Evolutionary conservation across 2,329 filamentous ascomycete genomes (phyloP), one percentile per base, ranked within the genome.

Genomic region (Aspergillus terreus): DNA sequence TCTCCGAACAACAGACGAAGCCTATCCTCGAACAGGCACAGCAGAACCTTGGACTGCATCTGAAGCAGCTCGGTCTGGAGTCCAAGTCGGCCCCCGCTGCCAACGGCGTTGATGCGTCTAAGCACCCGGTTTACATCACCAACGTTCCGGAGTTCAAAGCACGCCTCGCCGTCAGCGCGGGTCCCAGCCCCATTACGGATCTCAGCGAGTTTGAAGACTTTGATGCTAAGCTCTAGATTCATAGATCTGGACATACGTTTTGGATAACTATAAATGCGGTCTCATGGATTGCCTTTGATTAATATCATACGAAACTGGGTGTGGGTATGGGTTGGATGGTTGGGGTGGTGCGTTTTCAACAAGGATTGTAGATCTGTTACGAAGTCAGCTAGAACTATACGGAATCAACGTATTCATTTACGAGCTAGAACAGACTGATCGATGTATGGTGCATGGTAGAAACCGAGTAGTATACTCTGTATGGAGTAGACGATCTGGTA

Each of bases 171-270:
- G 81, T 90, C 25, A 94, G 85, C 57, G 78, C 81, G 19, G 92
- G 89, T 1, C 83, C 91, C 1, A 79, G 79, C 55, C 82, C 92
- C 0, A 82, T 88, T 27, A 85, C 82, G 64, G 87, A 94, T 58
- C 71, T 97, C 50, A 86, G 80, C 55, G 88, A 91, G 64, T 97
- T 92, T 70, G 88, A 96, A 68, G 92, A 96, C 53, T 77, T 86
- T 53, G 90, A 89, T 57, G 75, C 88, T 12, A 96, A 96, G 76
- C 78, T 96, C 51, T 92, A 69, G 79, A 50, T 15, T 14, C 17
- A n/a, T 27, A 17, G 17, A 14, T 43, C 40, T 25, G 17, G 40
- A 25, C 40, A 23, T 19, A 30, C n/a, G 27, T 45, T 49, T 21
- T 45, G n/a, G 51, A 25, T 17, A 25, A 30, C 9, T 7, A 30